Conservation (phyloP, 768 basidiomycete species). For the Megacollybia marginata region DNA sequence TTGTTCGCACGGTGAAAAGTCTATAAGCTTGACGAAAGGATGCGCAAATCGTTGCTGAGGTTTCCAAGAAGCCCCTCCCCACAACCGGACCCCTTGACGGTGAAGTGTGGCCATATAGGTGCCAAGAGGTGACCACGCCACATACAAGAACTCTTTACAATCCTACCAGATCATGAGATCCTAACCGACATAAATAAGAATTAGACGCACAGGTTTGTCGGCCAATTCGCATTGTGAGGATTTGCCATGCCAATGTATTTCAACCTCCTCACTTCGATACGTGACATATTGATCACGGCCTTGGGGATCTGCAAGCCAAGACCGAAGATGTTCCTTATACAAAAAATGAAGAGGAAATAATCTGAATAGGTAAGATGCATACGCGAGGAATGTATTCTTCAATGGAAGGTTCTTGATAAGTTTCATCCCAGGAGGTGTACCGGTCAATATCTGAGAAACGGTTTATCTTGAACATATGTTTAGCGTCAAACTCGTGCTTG, state of each 20-base stretch:
- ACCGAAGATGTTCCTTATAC: conserved; percentile 82
- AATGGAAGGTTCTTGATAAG: conserved; percentile 64
- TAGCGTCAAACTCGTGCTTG: conserved; percentile 80
- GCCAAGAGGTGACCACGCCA: conserved; percentile 94
- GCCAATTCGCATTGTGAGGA: conserved; percentile 81
- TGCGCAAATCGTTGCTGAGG: conserved; percentile 89
- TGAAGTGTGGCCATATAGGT: conserved; percentile 94
- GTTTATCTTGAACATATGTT: conserved; percentile 79
- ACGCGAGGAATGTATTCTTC: conserved; percentile 77
- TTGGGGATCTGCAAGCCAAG: conserved; percentile 88
- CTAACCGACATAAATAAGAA: conserved; percentile 1
- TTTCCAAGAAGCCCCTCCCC: conserved; percentile 91
- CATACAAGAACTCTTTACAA: conserved; percentile 93
- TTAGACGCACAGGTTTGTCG: conserved; percentile 59
- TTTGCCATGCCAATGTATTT: conserved; percentile 89
- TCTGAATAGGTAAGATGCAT: conserved; percentile 7
- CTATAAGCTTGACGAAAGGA: conserved; percentile 89
- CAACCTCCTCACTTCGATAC: conserved; percentile 86
- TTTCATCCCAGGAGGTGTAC: conserved; percentile 69
- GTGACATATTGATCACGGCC: conserved; percentile 96
- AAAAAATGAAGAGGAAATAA: conserved; percentile 2
- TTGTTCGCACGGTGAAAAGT: conserved; percentile 95
- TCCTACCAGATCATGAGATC: conserved; percentile 39
- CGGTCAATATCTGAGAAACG: conserved; percentile 86
- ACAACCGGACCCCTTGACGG: conserved; percentile 90